A percentile compares a stretch with the other conserved stretches of the same genome.
phyloP scores from a whole-genome alignment of 768 basidiomycete genomes.

The Postia placenta region DNA sequence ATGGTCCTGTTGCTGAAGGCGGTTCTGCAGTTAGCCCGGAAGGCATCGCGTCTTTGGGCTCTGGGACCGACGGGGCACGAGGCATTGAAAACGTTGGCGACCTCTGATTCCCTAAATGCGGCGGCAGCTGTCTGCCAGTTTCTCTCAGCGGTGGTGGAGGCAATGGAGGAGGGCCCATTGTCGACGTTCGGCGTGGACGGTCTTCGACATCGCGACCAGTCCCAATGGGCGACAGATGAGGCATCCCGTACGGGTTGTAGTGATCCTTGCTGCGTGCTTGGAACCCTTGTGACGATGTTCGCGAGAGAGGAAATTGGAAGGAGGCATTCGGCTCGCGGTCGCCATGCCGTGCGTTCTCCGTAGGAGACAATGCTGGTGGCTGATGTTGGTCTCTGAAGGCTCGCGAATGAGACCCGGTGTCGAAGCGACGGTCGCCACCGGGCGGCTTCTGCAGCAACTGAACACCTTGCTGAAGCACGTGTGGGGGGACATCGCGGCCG shows the following conservation, averaged over 20 bases:
- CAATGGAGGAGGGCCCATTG: slow-evolving; percentile 50
- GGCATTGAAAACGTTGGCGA: slow-evolving; percentile 20
- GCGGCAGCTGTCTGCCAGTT: slow-evolving; percentile 46
- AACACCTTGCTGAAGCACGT: slow-evolving; percentile 33
- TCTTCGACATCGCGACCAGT: slow-evolving; percentile 17
- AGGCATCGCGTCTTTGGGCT: slow-evolving; percentile 7
- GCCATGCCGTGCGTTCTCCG: slow-evolving; percentile 12
- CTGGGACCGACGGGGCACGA: neutral
- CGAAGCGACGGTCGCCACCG: slow-evolving; percentile 11
- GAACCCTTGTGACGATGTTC: slow-evolving; percentile 12
- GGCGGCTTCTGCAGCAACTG: slow-evolving; percentile 58
- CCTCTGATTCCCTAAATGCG: slow-evolving; percentile 42
- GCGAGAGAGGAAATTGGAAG: neutral
- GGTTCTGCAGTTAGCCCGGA: slow-evolving; percentile 26
- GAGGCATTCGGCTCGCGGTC: slow-evolving; percentile 21
- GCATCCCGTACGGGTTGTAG: neutral
- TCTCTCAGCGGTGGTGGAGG: slow-evolving; percentile 33
- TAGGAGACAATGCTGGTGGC: slow-evolving; percentile 4
- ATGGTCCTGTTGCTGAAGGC: slow-evolving; percentile 1
- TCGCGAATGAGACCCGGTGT: slow-evolving; percentile 11
- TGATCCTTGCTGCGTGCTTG: slow-evolving; percentile 5
- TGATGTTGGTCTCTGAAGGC: slow-evolving; percentile 16
- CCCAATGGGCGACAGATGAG: slow-evolving; percentile 2
- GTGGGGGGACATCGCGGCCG: slow-evolving; percentile 41
- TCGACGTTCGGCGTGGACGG: slow-evolving; percentile 8